A percentile compares a stretch with the other conserved stretches of the same genome.
phyloP scores from a whole-genome alignment of 768 basidiomycete genomes.

The Boletus pseudo-olivaceus region DNA sequence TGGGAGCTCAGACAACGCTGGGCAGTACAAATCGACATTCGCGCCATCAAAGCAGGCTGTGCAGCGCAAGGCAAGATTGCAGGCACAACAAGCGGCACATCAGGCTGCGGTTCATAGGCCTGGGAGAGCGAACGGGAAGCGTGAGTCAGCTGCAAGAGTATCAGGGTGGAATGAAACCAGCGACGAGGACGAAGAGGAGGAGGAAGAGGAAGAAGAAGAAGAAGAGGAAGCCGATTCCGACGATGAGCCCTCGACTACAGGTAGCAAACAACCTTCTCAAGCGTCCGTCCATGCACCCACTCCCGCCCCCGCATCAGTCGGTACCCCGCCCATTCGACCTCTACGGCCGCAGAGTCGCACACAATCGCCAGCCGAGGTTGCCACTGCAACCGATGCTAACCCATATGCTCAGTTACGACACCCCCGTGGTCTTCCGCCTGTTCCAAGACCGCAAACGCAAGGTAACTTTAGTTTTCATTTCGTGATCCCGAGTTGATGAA shows the following conservation, averaged over 20 bases:
- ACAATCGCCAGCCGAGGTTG: conserved; percentile 28
- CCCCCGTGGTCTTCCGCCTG: conserved; percentile 62
- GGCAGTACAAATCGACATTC: conserved; percentile 79
- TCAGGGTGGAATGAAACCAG: conserved; percentile 66
- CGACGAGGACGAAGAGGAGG: conserved; percentile 77
- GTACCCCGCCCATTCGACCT: conserved; percentile 25
- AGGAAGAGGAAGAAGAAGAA: conserved; percentile 78
- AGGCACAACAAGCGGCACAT: conserved; percentile 80
- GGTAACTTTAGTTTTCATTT: conserved; percentile 35
- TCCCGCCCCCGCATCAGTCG: conserved; percentile 16
- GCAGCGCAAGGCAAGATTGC: conserved; percentile 78
- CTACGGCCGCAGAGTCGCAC: conserved; percentile 30
- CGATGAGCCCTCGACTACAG: conserved; percentile 34
- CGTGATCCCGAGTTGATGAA: conserved; percentile 5
- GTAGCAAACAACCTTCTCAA: conserved; percentile 34
- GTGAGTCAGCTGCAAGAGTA: conserved; percentile 38
- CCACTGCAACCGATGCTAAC: conserved; percentile 32
- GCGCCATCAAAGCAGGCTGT: conserved; percentile 80
- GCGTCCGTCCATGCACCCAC: conserved; percentile 13
- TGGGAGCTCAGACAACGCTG: conserved; percentile 26
- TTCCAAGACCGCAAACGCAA: conserved; percentile 45
- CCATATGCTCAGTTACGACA: conserved; percentile 51
- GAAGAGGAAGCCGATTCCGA: conserved; percentile 67
- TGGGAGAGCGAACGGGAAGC: conserved; percentile 49
- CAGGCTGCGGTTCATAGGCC: conserved; percentile 75